These are phyloP conservation scores for Globisporangium megalacanthum DNA, from an alignment of 352 stramenopile species.

Conservation along the genomic window DNA sequence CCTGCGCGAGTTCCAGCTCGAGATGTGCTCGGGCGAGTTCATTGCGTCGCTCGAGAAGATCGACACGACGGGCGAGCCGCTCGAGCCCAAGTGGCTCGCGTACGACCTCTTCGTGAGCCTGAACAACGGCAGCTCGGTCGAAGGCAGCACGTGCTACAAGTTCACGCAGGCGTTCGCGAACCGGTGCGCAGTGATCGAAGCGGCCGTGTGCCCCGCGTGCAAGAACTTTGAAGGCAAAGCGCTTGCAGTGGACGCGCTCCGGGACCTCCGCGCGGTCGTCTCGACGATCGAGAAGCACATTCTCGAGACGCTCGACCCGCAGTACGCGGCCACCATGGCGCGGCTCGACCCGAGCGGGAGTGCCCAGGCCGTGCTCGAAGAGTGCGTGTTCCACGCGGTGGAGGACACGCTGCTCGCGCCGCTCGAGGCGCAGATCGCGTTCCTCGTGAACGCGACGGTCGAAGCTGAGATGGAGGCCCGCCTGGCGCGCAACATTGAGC, in stretches of 20 bases:
- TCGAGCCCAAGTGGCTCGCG: conserved; percentile 70
- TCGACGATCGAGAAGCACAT: conserved; percentile 80
- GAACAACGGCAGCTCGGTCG: conserved; percentile 54
- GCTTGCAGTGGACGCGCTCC: conserved; percentile 49
- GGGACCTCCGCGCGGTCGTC: conserved; percentile 58
- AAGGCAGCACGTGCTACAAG: conserved; percentile 73
- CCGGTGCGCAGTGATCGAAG: conserved; percentile 57
- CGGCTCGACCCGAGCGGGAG: conserved; percentile 54
- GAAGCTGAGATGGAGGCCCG: conserved; percentile 46
- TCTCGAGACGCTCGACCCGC: conserved; percentile 48
- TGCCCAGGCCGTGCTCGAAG: conserved; percentile 45
- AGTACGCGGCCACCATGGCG: conserved; percentile 64
- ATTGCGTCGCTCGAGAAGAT: conserved; percentile 72
- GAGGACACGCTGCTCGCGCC: conserved; percentile 78
- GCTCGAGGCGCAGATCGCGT: conserved; percentile 66
- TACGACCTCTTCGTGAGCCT: conserved; percentile 74
- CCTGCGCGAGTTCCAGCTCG: conserved; percentile 56
- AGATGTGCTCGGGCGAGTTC: conserved; percentile 75
- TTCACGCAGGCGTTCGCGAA: conserved; percentile 76
- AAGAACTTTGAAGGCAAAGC: conserved; percentile 44
- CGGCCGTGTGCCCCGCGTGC: conserved; percentile 47
- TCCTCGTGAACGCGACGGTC: conserved; percentile 61
- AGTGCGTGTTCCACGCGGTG: conserved; percentile 64
- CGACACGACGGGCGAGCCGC: conserved; percentile 50
- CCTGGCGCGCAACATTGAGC: conserved; percentile 57